Base-by-base conservation (phyloP, 1,284 basidiomycete genomes). In the Bondarzewia mesenterica region DNA sequence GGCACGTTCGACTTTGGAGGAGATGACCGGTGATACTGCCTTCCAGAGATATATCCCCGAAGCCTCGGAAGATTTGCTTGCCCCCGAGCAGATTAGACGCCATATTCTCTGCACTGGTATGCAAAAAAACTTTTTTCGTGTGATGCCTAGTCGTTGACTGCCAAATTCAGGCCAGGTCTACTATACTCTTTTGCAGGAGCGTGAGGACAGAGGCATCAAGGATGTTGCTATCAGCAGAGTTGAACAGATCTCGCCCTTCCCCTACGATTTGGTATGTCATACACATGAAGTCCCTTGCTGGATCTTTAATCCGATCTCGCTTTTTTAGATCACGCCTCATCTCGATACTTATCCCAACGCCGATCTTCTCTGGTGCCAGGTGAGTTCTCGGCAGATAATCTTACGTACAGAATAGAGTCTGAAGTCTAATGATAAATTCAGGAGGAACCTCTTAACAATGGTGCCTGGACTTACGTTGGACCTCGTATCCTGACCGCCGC, bases 301-400 rank as follows among this genome's bases (percentile, higher is more conserved):
- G n/a, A 15, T 15, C 20, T 12, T 45, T 20, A 18, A n/a, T 22
- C 48, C 53, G 42, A 56, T 56, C 52, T 36, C 50, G 12, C 42
- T 49, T 44, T 44, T 39, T 2, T 54, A 89, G 87, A 60, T 92
- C 56, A 91, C 86, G 21, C 84, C 89, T 22, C 89, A 94, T 65
- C 76, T 97, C 35, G 95, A 99, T 74, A 85, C 84, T 69, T 99
- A 97, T 73, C 91, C 93, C 54, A 96, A 99, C 64, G 91, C 93
- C 23, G 86, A 89, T 57, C 66, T 96, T 39, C 72, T 92, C 47
- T 97, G 92, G 90, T 90, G 86, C 60, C 94, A 97, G 71, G 84
- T 84, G 59, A 48, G 60, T 49, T 18, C 2, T 32, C 12, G 29
- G 48, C 32, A 7, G 26, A 14, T 7, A 39, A 35, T 44, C n/a